Percentiles rank a stretch among this genome's conserved stretches.
Conservation (phyloP, 2,329 filamentous ascomycete species). For the Colletotrichum truncatum region DNA sequence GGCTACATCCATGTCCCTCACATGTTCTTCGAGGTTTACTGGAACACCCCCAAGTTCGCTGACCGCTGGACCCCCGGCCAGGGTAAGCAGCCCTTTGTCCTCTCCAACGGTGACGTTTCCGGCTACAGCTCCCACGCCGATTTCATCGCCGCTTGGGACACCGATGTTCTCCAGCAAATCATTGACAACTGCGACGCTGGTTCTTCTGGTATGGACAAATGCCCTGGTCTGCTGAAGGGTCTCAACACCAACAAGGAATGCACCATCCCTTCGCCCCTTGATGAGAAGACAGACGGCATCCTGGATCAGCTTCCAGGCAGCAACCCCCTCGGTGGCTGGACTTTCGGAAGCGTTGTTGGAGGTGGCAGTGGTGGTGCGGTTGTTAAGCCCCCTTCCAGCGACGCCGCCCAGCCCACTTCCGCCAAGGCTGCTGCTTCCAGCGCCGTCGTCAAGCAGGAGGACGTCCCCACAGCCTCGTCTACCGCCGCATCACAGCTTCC, state of each 20-base stretch:
- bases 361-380: slow-evolving; percentile 9
- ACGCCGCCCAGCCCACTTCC: background rate
- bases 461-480: background rate
- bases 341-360: slow-evolving; percentile 35
- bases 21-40: slow-evolving; percentile 69
- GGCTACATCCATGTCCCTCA: slow-evolving; percentile 66
- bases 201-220: slow-evolving; percentile 68
- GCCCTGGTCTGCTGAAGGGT: slow-evolving; percentile 64
- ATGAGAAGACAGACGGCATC: slow-evolving; percentile 54
- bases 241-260: slow-evolving; percentile 60
- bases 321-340: slow-evolving; percentile 63
- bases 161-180: slow-evolving; percentile 69
- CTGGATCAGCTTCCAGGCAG: slow-evolving; percentile 62
- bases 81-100: slow-evolving; percentile 71
- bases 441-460: background rate
- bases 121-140: slow-evolving; percentile 78
- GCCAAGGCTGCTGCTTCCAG: background rate
- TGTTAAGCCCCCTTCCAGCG: slow-evolving; percentile 6
- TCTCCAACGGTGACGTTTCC: slow-evolving; percentile 74
- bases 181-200: slow-evolving; percentile 73
- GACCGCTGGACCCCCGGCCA: slow-evolving; percentile 63
- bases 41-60: slow-evolving; percentile 63
- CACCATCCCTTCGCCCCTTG: slow-evolving; percentile 56
- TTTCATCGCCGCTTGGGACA: slow-evolving; percentile 79
- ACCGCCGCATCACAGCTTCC: slow-evolving; percentile 12